Conservation (phyloP, 192 early-diverging fungal species). For the Rhizophagus sp. region DNA sequence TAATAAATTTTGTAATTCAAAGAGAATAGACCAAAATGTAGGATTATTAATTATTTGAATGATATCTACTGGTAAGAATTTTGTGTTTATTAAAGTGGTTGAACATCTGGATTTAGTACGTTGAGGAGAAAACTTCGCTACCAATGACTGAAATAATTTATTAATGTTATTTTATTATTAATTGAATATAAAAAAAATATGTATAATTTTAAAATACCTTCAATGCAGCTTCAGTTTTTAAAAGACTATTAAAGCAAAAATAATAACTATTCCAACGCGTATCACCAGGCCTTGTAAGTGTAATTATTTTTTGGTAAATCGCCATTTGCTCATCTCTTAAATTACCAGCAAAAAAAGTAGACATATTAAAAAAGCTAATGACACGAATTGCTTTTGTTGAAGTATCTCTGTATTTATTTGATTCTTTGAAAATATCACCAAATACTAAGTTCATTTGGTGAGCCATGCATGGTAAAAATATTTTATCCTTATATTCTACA, state of each 20-base stretch:
- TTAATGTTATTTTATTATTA: too few species aligned
- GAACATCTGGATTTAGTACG: neutral
- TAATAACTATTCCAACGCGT: neutral
- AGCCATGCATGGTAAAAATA: neutral
- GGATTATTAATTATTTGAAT: neutral
- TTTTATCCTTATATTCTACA: constrained; percentile 11
- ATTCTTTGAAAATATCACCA: constrained; percentile 7
- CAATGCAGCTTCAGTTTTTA: neutral
- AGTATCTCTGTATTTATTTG: neutral
- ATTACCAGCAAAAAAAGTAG: neutral
- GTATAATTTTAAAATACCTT: neutral
- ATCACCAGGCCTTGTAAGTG: neutral
- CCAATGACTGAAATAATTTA: neutral
- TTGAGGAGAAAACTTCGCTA: neutral
- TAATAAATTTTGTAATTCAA: neutral
- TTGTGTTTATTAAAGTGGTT: too few species aligned
- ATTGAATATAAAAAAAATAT: neutral
- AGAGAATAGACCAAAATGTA: neutral
- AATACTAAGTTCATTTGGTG: constrained; percentile 12
- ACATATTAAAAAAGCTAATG: neutral
- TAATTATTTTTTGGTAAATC: neutral
- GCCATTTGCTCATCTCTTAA: constrained; percentile 4
- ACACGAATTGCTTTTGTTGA: constrained; percentile 10
- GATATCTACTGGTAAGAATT: neutral
- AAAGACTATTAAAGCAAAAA: constrained; percentile 3